Conservation (phyloP, 257 asterid species). For the Solanum neorickii region DNA sequence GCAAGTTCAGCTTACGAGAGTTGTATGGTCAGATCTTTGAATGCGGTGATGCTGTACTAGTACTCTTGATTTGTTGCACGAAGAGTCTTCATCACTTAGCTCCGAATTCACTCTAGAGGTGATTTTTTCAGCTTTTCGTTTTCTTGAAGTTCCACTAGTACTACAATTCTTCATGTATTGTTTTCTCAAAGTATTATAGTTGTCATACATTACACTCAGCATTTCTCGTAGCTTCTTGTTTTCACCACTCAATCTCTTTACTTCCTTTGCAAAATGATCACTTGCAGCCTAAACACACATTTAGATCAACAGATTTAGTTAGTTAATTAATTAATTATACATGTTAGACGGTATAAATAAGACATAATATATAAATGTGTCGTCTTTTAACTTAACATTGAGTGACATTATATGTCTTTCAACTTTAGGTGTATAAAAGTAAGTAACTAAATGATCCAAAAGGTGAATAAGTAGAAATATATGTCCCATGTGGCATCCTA, state of each 20-base stretch:
- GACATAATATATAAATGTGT: too few species aligned
- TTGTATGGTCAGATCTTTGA: conserved; percentile 45
- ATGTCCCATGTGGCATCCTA: background rate
- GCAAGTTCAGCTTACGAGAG: conserved; percentile 37
- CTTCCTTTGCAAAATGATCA: conserved; percentile 52
- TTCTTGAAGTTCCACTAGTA: conserved; percentile 11
- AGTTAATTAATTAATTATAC: background rate
- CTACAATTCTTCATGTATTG: conserved; percentile 29
- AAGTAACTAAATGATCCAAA: background rate
- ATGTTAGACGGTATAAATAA: background rate
- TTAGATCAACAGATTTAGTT: background rate
- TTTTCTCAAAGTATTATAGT: conserved; percentile 30
- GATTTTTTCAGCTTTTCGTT: too few species aligned
- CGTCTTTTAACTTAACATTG: background rate
- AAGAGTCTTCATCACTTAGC: conserved; percentile 51
- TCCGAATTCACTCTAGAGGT: conserved; percentile 11
- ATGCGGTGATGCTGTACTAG: conserved; percentile 16
- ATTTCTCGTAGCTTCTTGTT: conserved; percentile 60
- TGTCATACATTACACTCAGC: conserved; percentile 62
- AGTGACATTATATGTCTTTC: too few species aligned
- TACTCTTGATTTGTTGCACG: conserved; percentile 43
- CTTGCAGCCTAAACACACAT: conserved; percentile 27
- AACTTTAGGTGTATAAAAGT: background rate
- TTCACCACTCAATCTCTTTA: conserved; percentile 57
- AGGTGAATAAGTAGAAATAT: background rate